Evolutionary conservation across 179 eudicot genomes (phyloP).

Genomic region (Spinacia oleracea): DNA sequence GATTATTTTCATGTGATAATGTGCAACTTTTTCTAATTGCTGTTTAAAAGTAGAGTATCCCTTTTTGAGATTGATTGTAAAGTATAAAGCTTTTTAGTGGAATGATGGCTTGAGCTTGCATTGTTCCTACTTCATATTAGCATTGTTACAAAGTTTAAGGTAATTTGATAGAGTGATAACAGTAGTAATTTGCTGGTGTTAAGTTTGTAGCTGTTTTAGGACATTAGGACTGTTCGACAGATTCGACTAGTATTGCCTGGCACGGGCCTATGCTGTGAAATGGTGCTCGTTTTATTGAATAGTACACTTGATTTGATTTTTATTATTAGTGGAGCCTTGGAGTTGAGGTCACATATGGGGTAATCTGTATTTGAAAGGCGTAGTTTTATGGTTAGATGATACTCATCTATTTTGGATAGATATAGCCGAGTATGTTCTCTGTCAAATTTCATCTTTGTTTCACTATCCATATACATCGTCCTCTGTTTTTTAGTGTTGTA

Average conservation of each 20-base stretch:
- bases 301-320: not conserved
- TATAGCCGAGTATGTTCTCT: not conserved
- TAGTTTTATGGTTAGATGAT: slow-evolving; percentile 10
- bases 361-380: not conserved
- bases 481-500: slow-evolving; percentile 11
- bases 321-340: slow-evolving; percentile 7
- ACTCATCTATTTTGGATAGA: slow-evolving; percentile 4
- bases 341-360: slow-evolving; percentile 1
- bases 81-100: not conserved
- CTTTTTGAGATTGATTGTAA: not conserved
- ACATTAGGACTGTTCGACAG: not conserved
- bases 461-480: not conserved
- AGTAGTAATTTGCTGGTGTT: too few species aligned
- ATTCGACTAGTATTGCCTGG: not conserved
- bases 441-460: slow-evolving; percentile 9
- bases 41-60: not conserved
- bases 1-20: not conserved
- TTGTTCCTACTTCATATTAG: not conserved
- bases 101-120: not conserved
- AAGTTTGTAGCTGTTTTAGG: not conserved
- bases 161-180: not conserved
- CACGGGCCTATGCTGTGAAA: not conserved
- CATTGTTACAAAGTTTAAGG: not conserved
- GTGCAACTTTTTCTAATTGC: not conserved
- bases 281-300: not conserved